Conservation (phyloP, 2,329 filamentous ascomycete genomes). For the Alternaria brassicae region DNA sequence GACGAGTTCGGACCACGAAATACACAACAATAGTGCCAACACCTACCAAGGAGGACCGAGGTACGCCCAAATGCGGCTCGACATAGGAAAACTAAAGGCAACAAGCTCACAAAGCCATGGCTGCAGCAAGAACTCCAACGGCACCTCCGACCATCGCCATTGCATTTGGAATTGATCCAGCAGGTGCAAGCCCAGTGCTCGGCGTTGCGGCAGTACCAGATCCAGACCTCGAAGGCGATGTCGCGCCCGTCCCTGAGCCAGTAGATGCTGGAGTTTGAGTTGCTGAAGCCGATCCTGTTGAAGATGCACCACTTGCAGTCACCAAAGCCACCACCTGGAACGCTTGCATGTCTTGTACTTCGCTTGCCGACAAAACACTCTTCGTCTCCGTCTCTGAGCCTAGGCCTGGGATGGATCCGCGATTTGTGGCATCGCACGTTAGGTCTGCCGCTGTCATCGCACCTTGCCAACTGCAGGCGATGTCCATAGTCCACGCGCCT, state of each 20-base stretch:
- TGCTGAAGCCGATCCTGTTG: conserved; percentile 9
- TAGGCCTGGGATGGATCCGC: conserved; percentile 11
- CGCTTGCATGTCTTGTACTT: conserved; percentile 8
- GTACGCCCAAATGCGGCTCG: neutral
- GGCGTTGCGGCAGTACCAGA: conserved; percentile 13
- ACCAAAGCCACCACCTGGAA: conserved; percentile 25
- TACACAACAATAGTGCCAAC: neutral
- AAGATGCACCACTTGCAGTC: conserved; percentile 13
- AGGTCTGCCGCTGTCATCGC: conserved; percentile 28
- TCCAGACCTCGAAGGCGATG: conserved; percentile 16
- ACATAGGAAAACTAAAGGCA: neutral
- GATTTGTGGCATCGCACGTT: conserved; percentile 28
- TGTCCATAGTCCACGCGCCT: conserved; percentile 28
- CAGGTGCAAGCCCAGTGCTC: conserved; percentile 28
- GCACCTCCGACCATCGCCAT: conserved; percentile 34
- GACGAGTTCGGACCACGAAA: neutral
- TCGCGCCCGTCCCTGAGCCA: conserved; percentile 9
- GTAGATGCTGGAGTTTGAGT: neutral
- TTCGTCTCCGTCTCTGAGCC: neutral
- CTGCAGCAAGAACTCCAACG: conserved; percentile 31
- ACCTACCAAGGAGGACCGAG: neutral
- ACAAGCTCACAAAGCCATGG: conserved; percentile 30
- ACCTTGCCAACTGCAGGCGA: conserved; percentile 34
- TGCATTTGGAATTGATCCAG: conserved; percentile 25
- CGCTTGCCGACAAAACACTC: conserved; percentile 13